phyloP scores from a whole-genome alignment of 805 yeast species.

The Myxozyma nipponensis region DNA sequence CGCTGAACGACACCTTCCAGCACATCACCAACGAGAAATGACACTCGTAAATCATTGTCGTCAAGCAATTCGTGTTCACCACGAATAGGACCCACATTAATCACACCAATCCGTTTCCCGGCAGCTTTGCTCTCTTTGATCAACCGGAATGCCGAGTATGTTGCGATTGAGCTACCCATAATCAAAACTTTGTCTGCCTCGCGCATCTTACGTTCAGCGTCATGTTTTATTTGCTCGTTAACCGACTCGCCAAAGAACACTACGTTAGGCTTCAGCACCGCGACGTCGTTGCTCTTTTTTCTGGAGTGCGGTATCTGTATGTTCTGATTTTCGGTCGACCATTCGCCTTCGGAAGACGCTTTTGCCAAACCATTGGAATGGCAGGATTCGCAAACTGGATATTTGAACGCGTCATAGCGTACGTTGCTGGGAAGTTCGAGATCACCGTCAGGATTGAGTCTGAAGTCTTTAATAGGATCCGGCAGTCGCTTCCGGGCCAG shows the following conservation, averaged over 20 bases:
- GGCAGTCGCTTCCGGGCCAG: conserved; percentile 5
- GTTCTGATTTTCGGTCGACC: conserved; percentile 11
- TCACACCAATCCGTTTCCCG: conserved; percentile 28
- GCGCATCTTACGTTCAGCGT: conserved; percentile 23
- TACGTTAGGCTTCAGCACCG: conserved; percentile 32
- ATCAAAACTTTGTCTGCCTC: conserved; percentile 28
- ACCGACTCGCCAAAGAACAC: conserved; percentile 34
- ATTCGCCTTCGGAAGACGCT: conserved; percentile 4
- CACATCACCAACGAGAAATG: conserved; percentile 24
- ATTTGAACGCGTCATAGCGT: conserved; percentile 28
- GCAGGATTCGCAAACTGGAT: conserved; percentile 31
- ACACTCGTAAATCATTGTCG: conserved; percentile 18
- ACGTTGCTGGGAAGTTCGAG: conserved; percentile 26
- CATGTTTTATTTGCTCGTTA: conserved; percentile 12
- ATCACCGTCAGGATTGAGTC: conserved; percentile 31
- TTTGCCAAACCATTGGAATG: conserved; percentile 10
- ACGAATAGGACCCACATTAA: conserved; percentile 30
- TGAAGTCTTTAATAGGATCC: conserved; percentile 19
- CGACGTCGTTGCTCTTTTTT: conserved; percentile 23
- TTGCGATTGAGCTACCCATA: conserved; percentile 31
- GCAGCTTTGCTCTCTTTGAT: conserved; percentile 25
- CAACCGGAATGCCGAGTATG: conserved; percentile 32
- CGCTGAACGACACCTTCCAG: conserved; percentile 13
- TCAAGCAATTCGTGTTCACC: conserved; percentile 30
- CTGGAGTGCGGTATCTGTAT: conserved; percentile 11